phyloP scores from a whole-genome alignment of 1,284 basidiomycete species.

The Cronartium quercuum region DNA sequence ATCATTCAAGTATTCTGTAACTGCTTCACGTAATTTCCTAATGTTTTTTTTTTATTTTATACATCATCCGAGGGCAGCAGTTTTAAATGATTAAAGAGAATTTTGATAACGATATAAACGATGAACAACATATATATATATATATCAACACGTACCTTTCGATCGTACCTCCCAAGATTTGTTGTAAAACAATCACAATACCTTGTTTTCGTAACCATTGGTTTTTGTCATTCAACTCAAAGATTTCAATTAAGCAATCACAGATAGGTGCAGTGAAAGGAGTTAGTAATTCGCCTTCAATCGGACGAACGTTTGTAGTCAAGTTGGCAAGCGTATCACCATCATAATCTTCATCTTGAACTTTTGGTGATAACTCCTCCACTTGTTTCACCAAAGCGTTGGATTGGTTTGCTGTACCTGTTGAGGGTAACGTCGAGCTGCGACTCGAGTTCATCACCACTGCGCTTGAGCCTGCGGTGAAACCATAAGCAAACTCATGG shows the following conservation, averaged over 20 bases:
- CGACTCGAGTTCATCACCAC: constrained; percentile 48
- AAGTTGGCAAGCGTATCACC: background rate
- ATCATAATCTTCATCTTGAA: constrained; percentile 4
- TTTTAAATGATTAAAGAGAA: too few relatives aligned
- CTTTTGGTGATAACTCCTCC: background rate
- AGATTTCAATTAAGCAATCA: constrained; percentile 82
- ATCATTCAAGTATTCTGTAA: constrained; percentile 62
- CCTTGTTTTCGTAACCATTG: constrained; percentile 95
- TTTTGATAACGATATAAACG: constrained; percentile 2
- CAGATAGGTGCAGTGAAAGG: constrained; percentile 85
- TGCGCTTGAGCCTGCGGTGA: constrained; percentile 64
- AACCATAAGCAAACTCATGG: constrained; percentile 69
- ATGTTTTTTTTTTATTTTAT: too few relatives aligned
- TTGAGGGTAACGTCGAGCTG: constrained; percentile 1
- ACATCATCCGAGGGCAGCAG: background rate
- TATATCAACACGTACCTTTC: constrained; percentile 61
- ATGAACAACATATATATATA: background rate
- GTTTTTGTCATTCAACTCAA: constrained; percentile 88
- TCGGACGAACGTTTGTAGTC: background rate
- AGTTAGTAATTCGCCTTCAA: constrained; percentile 42
- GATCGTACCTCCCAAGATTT: constrained; percentile 87
- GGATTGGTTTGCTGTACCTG: background rate
- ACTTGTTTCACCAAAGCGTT: background rate
- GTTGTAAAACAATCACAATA: constrained; percentile 90
- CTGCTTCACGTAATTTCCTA: constrained; percentile 78